Base-by-base conservation (phyloP, 2,329 filamentous ascomycete species). In the Plectosphaerella cucumerina region DNA sequence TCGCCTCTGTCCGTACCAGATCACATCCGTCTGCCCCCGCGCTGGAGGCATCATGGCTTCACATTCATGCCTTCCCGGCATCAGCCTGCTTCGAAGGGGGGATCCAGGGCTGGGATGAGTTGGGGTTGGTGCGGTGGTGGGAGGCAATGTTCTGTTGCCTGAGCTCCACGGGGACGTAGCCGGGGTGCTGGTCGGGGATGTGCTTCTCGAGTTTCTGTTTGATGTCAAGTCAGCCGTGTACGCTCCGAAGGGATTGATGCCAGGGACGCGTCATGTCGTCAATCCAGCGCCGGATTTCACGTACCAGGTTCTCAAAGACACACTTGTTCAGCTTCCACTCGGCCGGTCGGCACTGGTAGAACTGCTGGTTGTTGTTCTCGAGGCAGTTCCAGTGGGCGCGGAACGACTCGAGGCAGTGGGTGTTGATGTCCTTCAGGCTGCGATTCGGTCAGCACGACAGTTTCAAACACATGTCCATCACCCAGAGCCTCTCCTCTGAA, bases 311-410 rank as follows among this genome's bases (percentile, higher is more conserved):
- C 60, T 97, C 87, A 67, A 89, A 97, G 46, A 97, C 92, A 72
- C 94, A 99, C 75, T 86, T 87, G 80, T 97, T 99, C 63, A 99
- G 77, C 67, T 86, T 86, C 82, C 90, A 86, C 78, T 99, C 94
- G 57, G 82, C 78, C 64, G 85, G 85, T 62, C 94, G 84, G 77
- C 94, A 99, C 66, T 97, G 90, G 88, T 90, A 99, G 53, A 97
- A 77, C 73, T 96, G 90, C 67, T 99, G 94, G 78, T 99, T 99
- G 77, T 95, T 92, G 76, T 96, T 87, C 66, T 99, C 94, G 52
- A 99, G 81, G 67, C 94, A 99, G 64, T 90, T 80, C 91, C 92
- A 99, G 76, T 99, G 94, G 65, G 83, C 82, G 62, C 90, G 86
- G 80, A 99, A 99, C 72, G 96, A 82, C 56, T 86, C 80, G 51